Percentiles rank a stretch among this genome's conserved stretches.
Evolutionary conservation across 176 grass and related monocot species (phyloP).

Genomic region (Zoysia pacifica): DNA sequence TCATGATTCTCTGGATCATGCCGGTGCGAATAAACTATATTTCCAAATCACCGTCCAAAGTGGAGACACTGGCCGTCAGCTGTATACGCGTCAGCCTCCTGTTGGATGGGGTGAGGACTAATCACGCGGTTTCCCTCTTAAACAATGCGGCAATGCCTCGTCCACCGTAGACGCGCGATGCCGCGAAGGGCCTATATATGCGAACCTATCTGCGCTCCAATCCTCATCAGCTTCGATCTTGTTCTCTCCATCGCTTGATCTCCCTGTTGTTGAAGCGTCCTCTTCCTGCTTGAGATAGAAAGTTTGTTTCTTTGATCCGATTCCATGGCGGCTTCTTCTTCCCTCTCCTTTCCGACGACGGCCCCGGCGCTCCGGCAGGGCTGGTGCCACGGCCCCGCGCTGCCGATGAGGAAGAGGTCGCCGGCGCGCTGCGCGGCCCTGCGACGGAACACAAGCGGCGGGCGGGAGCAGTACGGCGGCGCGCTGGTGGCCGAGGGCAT

Average conservation of each 20-base stretch:
- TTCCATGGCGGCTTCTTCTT: constrained; percentile 28
- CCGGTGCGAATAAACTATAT: constrained; percentile 12
- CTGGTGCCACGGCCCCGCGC: neutral
- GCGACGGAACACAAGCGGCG: constrained; percentile 28
- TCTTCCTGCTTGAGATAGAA: neutral
- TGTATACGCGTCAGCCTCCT: constrained; percentile 7
- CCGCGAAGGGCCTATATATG: constrained; percentile 1
- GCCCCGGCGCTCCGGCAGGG: neutral
- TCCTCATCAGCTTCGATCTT: neutral
- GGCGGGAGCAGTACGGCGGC: constrained; percentile 41
- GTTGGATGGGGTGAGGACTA: neutral
- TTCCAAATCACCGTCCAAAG: constrained; percentile 44
- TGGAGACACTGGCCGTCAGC: neutral
- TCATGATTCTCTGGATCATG: neutral
- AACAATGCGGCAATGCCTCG: neutral
- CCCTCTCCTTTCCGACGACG: neutral
- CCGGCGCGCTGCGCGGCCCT: constrained; percentile 9
- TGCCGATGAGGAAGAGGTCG: constrained; percentile 5
- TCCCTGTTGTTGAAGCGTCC: neutral
- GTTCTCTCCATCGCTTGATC: neutral
- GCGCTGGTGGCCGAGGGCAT: constrained; percentile 64
- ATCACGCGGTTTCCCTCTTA: constrained; percentile 4
- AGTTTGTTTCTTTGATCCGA: neutral
- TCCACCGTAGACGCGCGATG: neutral
- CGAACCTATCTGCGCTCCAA: neutral